Evolutionary conservation across 495 filamentous ascomycete genomes (phyloP).

Genomic region (Trichodelitschia bisporula): DNA sequence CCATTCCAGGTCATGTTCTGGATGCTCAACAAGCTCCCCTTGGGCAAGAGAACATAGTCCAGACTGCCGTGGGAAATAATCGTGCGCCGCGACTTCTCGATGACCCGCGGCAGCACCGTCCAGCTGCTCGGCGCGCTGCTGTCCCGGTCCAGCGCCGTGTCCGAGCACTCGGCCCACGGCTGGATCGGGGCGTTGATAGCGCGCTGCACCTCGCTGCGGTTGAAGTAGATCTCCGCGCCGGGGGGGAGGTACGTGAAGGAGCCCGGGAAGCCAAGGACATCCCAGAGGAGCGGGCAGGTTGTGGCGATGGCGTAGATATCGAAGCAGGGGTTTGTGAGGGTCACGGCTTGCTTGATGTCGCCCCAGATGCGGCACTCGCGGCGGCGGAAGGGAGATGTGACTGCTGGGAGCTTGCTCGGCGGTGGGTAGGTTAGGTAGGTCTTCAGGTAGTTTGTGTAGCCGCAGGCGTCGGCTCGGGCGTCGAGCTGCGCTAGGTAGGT

Average conservation of each 20-base stretch:
- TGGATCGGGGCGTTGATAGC: conserved; percentile 41
- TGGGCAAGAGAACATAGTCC: conserved; percentile 34
- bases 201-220: conserved; percentile 45
- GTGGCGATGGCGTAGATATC: conserved; percentile 52
- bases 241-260: conserved; percentile 14
- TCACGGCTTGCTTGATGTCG: conserved; percentile 28
- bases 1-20: conserved; percentile 77
- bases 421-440: conserved; percentile 46
- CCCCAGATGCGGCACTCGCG: conserved; percentile 29
- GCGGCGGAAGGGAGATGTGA: conserved; percentile 11
- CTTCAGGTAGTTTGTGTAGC: conserved; percentile 35
- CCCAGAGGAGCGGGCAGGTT: conserved; percentile 49
- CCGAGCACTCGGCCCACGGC: conserved; percentile 34
- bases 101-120: conserved; percentile 28
- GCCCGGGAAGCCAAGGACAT: conserved; percentile 51
- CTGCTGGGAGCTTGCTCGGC: conserved; percentile 25
- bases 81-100: conserved; percentile 39
- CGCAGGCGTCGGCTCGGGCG: conserved; percentile 29
- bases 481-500: conserved; percentile 36
- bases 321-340: conserved; percentile 52
- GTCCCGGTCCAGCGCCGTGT: conserved; percentile 27
- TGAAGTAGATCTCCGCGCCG: conserved; percentile 44
- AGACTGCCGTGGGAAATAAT: conserved; percentile 43
- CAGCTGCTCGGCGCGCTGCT: conserved; percentile 1
- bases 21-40: conserved; percentile 43